Evolutionary conservation across 768 basidiomycete genomes (phyloP), one percentile per base, ranked within the genome.

Genomic region (Collybia nuda): DNA sequence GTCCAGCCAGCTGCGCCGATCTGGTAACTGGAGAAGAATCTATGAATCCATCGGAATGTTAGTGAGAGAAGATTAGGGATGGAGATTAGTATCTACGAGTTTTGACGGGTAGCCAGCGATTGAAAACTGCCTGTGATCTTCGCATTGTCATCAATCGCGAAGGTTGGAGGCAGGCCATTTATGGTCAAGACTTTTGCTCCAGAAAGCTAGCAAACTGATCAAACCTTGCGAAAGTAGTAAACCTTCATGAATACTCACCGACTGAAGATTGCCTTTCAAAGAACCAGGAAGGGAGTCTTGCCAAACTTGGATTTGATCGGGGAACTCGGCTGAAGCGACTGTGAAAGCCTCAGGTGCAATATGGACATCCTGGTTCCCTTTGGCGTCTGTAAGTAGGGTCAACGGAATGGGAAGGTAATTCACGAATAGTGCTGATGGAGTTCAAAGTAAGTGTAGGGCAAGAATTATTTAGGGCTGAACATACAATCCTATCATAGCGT

Each of bases 161-260:
- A 66, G 40, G 71, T 77, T 2, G 84, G 82, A 51, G 75, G 72
- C 48, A 66, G 57, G 11, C 75, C 78, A 50, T 85, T 75, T 57
- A 84, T 84, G 1, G 64, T 56, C 21, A 81, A 59, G 2, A 86
- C 81, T 63, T 71, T 74, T 4, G 82, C 81, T 2, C 83, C 82
- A 36, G 73, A 70, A 40, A 75, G 63, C 72, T 71, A 45, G 5
- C 22, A 46, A 43, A 37, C 9, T 35, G 35, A 6, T 23, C 47
- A 17, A 41, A 26, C 50, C 40, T 8, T n/a, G 3, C 6, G 12
- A 44, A 22, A 19, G 43, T 24, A 28, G 7, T 32, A 39, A 18
- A 9, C 11, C 17, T 19, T 23, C 21, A 21, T 38, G 11, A 39
- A 40, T 21, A 59, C 72, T 19, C 48, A 80, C 78, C 39, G 72